phyloP scores from a whole-genome alignment of 331 rosid species.

The Cydonia oblonga region DNA sequence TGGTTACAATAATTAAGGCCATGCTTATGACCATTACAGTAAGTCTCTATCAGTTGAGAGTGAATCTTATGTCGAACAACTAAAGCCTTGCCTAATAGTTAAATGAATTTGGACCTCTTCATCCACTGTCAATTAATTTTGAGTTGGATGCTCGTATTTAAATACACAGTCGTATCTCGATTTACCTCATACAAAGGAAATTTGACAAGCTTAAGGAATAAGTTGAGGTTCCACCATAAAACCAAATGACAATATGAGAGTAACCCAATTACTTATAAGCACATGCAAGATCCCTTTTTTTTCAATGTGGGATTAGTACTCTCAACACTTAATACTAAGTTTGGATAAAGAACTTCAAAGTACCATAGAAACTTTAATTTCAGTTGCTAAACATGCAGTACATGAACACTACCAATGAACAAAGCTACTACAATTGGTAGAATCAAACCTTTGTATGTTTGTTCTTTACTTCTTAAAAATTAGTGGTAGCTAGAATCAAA shows the following conservation, averaged over 20 bases:
- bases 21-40: not conserved
- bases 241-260: too few species aligned
- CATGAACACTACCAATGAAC: not conserved
- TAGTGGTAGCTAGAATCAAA: not conserved
- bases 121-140: not conserved
- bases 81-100: not conserved
- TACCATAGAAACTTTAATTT: too few species aligned
- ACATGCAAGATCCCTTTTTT: too few species aligned
- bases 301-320: too few species aligned
- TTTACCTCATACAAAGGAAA: not conserved
- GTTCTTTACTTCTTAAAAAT: not conserved
- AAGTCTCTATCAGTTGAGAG: not conserved
- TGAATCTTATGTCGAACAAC: too few species aligned
- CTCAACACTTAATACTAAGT: not conserved
- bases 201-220: not conserved
- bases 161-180: not conserved
- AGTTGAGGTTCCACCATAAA: too few species aligned
- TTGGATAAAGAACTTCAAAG: not conserved
- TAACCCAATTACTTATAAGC: too few species aligned
- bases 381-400: not conserved
- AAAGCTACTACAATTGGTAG: not conserved
- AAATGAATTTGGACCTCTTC: not conserved
- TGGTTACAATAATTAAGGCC: not conserved
- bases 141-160: not conserved
- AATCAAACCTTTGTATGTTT: not conserved